Percentiles rank a stretch among this genome's conserved stretches.
Conservation (phyloP, 73 alveolate genomes). For the Paramecium pentaurelia region DNA sequence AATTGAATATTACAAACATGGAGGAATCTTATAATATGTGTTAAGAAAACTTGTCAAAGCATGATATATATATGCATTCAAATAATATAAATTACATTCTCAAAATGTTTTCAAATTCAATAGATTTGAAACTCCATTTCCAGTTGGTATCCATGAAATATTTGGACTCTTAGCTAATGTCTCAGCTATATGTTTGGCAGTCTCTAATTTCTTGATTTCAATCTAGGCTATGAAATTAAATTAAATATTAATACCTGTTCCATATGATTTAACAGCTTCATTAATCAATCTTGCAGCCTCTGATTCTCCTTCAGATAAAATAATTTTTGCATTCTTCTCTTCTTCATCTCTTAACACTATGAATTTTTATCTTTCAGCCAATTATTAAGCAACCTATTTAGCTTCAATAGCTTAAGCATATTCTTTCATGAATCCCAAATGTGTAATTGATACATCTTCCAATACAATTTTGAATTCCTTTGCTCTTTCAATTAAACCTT, state of each 20-base stretch:
- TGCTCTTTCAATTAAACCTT: slow-evolving; percentile 74
- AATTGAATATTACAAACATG: slow-evolving; percentile 79
- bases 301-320: slow-evolving; percentile 91
- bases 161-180: slow-evolving; percentile 58
- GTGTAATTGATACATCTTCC: slow-evolving; percentile 89
- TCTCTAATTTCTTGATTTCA: slow-evolving; percentile 69
- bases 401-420: slow-evolving; percentile 88
- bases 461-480: slow-evolving; percentile 77
- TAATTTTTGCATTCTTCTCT: slow-evolving; percentile 77
- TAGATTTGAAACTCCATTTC: slow-evolving; percentile 50
- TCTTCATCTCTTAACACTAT: slow-evolving; percentile 79
- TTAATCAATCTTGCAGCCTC: slow-evolving; percentile 76
- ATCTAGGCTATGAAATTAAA: slow-evolving; percentile 25
- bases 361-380: slow-evolving; percentile 83
- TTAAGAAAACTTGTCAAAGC: slow-evolving; percentile 69
- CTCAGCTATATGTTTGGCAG: slow-evolving; percentile 68
- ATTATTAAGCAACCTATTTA: slow-evolving; percentile 84
- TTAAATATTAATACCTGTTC: neutral
- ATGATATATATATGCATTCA: neutral
- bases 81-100: neutral
- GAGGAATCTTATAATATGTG: slow-evolving; percentile 91
- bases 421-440: slow-evolving; percentile 75
- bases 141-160: slow-evolving; percentile 61
- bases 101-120: slow-evolving; percentile 49
- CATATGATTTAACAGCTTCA: slow-evolving; percentile 52